Evolutionary conservation across 139 green algal species (phyloP), one percentile per base, ranked within the genome.

Genomic region (Closterium sp.): DNA sequence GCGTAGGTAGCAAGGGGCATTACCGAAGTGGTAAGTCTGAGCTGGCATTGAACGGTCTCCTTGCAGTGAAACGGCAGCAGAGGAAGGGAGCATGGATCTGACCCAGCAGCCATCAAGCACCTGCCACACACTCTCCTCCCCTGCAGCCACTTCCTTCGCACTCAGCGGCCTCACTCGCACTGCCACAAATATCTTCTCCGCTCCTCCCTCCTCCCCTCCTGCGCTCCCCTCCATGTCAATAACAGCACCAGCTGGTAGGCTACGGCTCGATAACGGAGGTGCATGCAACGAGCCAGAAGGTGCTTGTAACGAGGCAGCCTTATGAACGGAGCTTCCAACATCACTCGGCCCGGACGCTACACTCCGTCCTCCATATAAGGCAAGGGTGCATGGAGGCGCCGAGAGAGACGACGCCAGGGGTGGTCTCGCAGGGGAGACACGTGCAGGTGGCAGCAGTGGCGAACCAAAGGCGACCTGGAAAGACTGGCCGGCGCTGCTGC

Each of bases 151-250:
- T n/a, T 91, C 88, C 33, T 90, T 28, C 32, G 2, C 31, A 88
- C 43, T 91, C 34, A 91, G 84, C 88, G 88, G 88, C 31, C 88
- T 38, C 69, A 87, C 66, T 38, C 88, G 88, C 69, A 91, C 88
- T 2, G 69, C 88, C 30, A 91, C 88, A 19, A 43, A 90, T 32
- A 91, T 91, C 34, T 31, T 90, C 81, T 91, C 88, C 84, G 88
- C 88, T 21, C 84, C 84, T 81, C 55, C 55, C 55, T 76, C 55
- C 55, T 76, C 55, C 55, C 16, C 55, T 28, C 16, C 55, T 76
- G 55, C 55, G 25, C 55, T 19, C 55, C 55, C 55, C 12, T 76
- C 55, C 55, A 76, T 19, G 55, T 76, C 55, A 19, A 76, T 76
- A 28, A 76, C 12, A 76, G 55, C 55, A 3, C 55, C 55, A 12